Conservation (phyloP, 768 basidiomycete genomes). For the Leccinum ochraceum region DNA sequence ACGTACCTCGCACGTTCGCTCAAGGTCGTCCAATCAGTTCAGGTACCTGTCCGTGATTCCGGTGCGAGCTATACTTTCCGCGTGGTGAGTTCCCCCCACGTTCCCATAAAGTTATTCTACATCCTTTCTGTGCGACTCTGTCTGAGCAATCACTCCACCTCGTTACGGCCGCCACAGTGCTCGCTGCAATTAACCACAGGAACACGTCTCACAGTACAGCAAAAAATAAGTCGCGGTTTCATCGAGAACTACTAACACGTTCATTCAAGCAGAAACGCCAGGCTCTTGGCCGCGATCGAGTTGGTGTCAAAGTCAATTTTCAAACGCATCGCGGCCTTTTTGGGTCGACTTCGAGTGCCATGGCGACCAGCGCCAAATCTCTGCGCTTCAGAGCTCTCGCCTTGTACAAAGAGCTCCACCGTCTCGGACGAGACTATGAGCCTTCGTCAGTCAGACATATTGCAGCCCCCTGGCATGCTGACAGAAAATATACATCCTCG, state of each 20-base stretch:
- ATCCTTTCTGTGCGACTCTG: not conserved
- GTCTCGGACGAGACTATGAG: conserved; percentile 82
- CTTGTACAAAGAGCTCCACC: conserved; percentile 80
- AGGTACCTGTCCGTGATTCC: not conserved
- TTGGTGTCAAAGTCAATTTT: not conserved
- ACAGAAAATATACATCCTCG: conserved; percentile 9
- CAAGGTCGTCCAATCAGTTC: conserved; percentile 4
- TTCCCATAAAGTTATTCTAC: not conserved
- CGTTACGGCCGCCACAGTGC: not conserved
- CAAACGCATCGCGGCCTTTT: not conserved
- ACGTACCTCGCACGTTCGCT: conserved; percentile 35
- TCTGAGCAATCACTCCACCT: too few relatives aligned
- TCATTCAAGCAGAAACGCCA: not conserved
- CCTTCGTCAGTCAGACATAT: conserved; percentile 57
- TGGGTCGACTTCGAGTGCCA: conserved; percentile 17
- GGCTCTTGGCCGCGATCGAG: not conserved
- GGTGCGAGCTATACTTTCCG: not conserved
- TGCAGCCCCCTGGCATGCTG: conserved; percentile 12
- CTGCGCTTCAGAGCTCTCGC: conserved; percentile 62
- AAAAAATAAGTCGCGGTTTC: not conserved
- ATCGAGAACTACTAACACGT: not conserved
- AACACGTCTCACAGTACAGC: not conserved
- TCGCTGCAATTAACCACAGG: not conserved
- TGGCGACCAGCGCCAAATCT: conserved; percentile 48
- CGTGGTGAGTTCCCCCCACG: not conserved